Conservation (phyloP, 208 protist genomes). For the Wallacemonas sp. region DNA sequence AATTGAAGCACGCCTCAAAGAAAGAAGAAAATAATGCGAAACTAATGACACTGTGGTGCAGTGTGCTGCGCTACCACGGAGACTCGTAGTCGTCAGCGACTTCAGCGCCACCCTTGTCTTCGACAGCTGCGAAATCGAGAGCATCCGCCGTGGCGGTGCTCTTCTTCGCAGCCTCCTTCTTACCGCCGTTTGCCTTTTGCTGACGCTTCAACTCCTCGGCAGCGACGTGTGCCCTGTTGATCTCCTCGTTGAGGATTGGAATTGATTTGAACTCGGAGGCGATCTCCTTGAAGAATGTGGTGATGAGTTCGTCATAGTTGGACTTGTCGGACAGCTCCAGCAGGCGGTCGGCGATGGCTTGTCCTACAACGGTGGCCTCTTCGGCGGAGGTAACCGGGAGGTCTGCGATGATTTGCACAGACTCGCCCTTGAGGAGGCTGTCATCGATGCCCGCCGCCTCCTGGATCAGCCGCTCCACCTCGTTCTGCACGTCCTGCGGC, state of each 20-base stretch:
- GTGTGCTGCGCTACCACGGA: conserved; percentile 10
- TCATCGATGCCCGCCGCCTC: conserved; percentile 35
- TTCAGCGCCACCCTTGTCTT: conserved; percentile 38
- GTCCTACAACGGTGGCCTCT: conserved; percentile 45
- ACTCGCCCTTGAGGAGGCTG: conserved; percentile 27
- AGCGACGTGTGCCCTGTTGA: conserved; percentile 42
- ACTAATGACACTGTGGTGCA: too few species aligned
- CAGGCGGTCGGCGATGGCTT: conserved; percentile 60
- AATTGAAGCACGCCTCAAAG: too few species aligned
- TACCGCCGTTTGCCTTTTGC: conserved; percentile 29
- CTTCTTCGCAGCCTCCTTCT: conserved; percentile 28
- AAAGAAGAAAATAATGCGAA: too few species aligned
- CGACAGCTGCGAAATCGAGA: conserved; percentile 42
- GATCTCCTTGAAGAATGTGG: conserved; percentile 50
- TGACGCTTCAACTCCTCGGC: conserved; percentile 47
- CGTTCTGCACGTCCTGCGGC: conserved; percentile 46
- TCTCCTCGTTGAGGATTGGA: conserved; percentile 38
- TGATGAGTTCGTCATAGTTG: conserved; percentile 54
- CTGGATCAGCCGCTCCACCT: conserved; percentile 57
- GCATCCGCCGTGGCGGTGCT: conserved; percentile 18
- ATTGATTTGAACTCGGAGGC: conserved; percentile 43
- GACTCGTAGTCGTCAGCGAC: conserved; percentile 21
- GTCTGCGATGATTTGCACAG: conserved; percentile 44
- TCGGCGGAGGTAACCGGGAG: conserved; percentile 27
- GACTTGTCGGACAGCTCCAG: conserved; percentile 28